Percentiles rank a stretch among this genome's conserved stretches.
Conservation (phyloP, 768 basidiomycete species). For the Leccinum obscurum region DNA sequence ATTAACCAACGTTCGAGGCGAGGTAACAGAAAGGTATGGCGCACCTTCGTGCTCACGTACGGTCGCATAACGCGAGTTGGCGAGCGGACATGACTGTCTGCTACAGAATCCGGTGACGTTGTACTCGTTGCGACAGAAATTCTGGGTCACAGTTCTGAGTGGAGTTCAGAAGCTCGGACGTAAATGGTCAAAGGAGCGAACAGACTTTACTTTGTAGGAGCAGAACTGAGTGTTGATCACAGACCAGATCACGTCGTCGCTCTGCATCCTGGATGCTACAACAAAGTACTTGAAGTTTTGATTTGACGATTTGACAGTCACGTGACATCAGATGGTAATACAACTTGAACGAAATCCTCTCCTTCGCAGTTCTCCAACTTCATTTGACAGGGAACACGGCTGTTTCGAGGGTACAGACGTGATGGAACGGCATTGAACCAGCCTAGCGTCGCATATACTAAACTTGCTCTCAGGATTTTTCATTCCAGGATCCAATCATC, state of each 20-base stretch:
- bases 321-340: slow-evolving; percentile 4
- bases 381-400: no score
- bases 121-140: slow-evolving; percentile 98
- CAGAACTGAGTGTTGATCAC: slow-evolving; percentile 95
- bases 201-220: slow-evolving; percentile 99
- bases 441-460: no score
- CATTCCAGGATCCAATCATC: no score
- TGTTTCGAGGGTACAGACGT: no score
- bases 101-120: slow-evolving; percentile 97
- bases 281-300: not conserved
- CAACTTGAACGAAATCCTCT: not conserved
- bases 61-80: slow-evolving; percentile 97
- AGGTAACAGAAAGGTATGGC: slow-evolving; percentile 7
- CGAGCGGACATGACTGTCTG: slow-evolving; percentile 95
- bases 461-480: no score
- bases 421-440: no score
- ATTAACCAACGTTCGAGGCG: not conserved
- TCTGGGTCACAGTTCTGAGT: slow-evolving; percentile 86
- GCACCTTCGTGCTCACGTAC: slow-evolving; percentile 93
- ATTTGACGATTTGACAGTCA: slow-evolving; percentile 6
- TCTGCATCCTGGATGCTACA: slow-evolving; percentile 58
- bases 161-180: slow-evolving; percentile 12
- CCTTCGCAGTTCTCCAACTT: not conserved
- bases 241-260: slow-evolving; percentile 99
- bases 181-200: slow-evolving; percentile 11